These are phyloP conservation scores for Lasiosphaeria hispida DNA, from an alignment of 495 filamentous ascomycete genomes.

Conservation along the genomic window DNA sequence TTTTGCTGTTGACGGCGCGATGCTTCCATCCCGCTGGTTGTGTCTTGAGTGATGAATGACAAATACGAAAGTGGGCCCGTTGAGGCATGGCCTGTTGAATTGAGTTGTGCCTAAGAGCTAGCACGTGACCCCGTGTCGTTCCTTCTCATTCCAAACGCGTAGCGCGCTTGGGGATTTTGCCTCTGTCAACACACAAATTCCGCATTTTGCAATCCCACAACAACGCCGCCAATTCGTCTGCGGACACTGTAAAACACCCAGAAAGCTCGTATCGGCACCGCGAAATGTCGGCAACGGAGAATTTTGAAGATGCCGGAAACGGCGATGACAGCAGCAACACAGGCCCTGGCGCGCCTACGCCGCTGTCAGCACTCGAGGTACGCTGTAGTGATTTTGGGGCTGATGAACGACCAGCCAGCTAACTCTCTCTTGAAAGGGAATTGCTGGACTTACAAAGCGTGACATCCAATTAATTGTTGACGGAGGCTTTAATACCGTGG, in stretches of 20 bases:
- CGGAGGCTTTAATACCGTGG: conserved; percentile 91
- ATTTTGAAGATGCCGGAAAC: conserved; percentile 41
- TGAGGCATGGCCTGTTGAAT: too few species aligned
- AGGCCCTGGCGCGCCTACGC: conserved; percentile 91
- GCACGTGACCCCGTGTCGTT: conserved; percentile 12
- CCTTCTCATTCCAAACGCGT: not conserved
- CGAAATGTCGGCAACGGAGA: conserved; percentile 36
- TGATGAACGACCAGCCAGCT: not conserved
- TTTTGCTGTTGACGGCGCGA: too few species aligned
- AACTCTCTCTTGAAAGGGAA: conserved; percentile 53
- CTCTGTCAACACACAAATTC: conserved; percentile 14
- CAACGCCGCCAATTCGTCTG: not conserved
- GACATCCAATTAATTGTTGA: conserved; percentile 92
- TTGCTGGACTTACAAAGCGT: conserved; percentile 82
- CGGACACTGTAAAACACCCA: not conserved
- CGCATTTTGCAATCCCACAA: not conserved
- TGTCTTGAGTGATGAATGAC: too few species aligned
- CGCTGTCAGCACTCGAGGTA: conserved; percentile 87
- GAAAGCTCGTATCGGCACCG: not conserved
- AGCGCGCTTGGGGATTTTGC: conserved; percentile 1
- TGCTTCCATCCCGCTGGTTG: too few species aligned
- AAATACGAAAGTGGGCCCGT: too few species aligned
- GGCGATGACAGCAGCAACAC: conserved; percentile 51
- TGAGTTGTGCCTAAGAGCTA: not conserved
- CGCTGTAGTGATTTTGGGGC: not conserved